phyloP scores from a whole-genome alignment of 768 basidiomycete species.

The Russula abietina region DNA sequence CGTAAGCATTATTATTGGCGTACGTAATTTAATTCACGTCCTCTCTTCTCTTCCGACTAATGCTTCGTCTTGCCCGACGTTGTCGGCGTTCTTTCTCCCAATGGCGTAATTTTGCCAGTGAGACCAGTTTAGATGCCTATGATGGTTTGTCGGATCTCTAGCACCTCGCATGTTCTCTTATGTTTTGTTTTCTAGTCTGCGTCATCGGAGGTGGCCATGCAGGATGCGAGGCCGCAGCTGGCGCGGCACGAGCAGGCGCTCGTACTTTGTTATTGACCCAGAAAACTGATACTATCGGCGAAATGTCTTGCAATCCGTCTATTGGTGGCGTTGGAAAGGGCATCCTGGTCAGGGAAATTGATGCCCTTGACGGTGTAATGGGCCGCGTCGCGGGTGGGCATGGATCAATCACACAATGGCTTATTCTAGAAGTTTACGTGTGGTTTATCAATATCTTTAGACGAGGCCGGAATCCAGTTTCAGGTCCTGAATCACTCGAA shows the following conservation, averaged over 20 bases:
- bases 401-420: background rate
- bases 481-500: constrained; percentile 80
- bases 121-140: background rate
- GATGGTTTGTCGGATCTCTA: constrained; percentile 5
- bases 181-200: constrained; percentile 45
- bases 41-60: background rate
- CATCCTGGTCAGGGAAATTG: constrained; percentile 83
- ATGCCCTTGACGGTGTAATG: constrained; percentile 85
- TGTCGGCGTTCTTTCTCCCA: background rate
- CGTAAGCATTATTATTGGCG: no score
- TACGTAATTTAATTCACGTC: background rate
- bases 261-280: constrained; percentile 78
- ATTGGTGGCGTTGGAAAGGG: constrained; percentile 92
- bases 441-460: constrained; percentile 34
- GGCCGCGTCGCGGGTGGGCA: constrained; percentile 69
- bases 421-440: background rate
- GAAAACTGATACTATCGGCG: constrained; percentile 72
- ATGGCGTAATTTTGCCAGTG: constrained; percentile 2
- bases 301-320: constrained; percentile 86
- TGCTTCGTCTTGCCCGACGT: constrained; percentile 15
- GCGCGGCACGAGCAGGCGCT: constrained; percentile 77
- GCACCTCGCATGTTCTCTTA: background rate
- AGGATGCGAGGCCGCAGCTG: constrained; percentile 87
- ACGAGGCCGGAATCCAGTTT: constrained; percentile 86
- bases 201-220: constrained; percentile 92